Evolutionary conservation across 768 basidiomycete species (phyloP), one percentile per base, ranked within the genome.

Genomic region (Serendipita sp.): DNA sequence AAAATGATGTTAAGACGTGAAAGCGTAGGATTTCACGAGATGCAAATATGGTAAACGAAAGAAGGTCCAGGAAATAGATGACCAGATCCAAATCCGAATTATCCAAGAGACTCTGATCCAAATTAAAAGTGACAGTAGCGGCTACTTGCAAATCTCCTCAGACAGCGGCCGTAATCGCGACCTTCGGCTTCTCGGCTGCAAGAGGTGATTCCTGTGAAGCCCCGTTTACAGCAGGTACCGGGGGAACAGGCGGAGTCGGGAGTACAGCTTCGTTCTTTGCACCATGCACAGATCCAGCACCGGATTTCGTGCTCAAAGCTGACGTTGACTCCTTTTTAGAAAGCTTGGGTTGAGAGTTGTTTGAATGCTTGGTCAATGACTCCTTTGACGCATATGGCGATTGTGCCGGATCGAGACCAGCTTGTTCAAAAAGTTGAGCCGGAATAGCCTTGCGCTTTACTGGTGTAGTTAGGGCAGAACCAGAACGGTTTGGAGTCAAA

Each of bases 391-490:
- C 53, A 34, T 58, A 58, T 30, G 53, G 53, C 11, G 53, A 58
- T 34, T 28, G 53, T 3, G 53, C 17, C 11, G 53, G 53, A 31
- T 58, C 53, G n/a, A 58, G 22, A n/a, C 53, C 53, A 22, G 53
- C 53, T 31, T 58, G 17, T 58, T 58, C 53, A 31, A 58, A 33
- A 11, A 58, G 53, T 58, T 58, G 53, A n/a, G 53, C 53, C 9
- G 53, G 53, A 31, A 58, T 58, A 13, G 53, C 53, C 53, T 58
- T 58, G 53, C 53, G 53, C 53, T 58, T 58, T n/a, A 58, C 53
- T 22, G 53, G 53, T 33, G 53, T 58, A 9, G 14, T 31, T 11
- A 30, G 30, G 4, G 24, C 53, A 20, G 24, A 30, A 9, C 24
- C 53, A 20, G 45, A 48, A 24, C 53, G 53, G 11, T 58, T 58